These are phyloP conservation scores for Pugionium dolabratum DNA, from an alignment of 345 rosid species.

Conservation along the genomic window DNA sequence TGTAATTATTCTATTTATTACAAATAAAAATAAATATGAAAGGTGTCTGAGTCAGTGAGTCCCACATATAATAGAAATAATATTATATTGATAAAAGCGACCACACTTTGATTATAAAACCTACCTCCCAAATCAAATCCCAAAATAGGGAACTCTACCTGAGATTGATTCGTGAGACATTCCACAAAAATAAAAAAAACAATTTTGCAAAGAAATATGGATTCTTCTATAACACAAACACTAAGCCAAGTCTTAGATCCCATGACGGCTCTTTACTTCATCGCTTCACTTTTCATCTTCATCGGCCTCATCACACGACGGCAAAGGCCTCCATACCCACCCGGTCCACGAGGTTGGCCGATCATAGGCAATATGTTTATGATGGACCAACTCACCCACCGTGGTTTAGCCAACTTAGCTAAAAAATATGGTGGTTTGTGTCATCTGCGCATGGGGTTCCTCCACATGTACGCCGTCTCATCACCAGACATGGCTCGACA, in stretches of 20 bases:
- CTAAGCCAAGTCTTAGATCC: slow-evolving; percentile 38
- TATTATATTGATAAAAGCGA: slow-evolving; percentile 16
- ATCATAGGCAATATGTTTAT: slow-evolving; percentile 81
- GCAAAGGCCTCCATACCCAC: slow-evolving; percentile 64
- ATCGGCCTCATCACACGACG: slow-evolving; percentile 43
- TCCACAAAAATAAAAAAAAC: slow-evolving; percentile 12
- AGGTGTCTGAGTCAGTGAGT: background rate
- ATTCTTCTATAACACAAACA: slow-evolving; percentile 36
- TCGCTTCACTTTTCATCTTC: slow-evolving; percentile 48
- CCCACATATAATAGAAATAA: background rate
- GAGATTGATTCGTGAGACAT: slow-evolving; percentile 1
- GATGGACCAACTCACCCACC: slow-evolving; percentile 94
- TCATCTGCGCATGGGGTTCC: slow-evolving; percentile 75
- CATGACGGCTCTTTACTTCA: slow-evolving; percentile 40
- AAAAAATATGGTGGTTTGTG: slow-evolving; percentile 73
- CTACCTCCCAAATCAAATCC: slow-evolving; percentile 23
- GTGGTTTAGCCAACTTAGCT: slow-evolving; percentile 71
- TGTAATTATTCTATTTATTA: no score
- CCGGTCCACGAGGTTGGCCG: slow-evolving; percentile 87
- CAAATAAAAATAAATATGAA: background rate
- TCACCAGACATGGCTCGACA: slow-evolving; percentile 73
- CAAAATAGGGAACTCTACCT: slow-evolving; percentile 31
- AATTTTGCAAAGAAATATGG: slow-evolving; percentile 29
- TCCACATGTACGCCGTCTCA: slow-evolving; percentile 72
- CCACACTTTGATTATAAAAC: slow-evolving; percentile 41